Base-by-base conservation (phyloP, 441 rosid species). In the Syzygium malaccense region DNA sequence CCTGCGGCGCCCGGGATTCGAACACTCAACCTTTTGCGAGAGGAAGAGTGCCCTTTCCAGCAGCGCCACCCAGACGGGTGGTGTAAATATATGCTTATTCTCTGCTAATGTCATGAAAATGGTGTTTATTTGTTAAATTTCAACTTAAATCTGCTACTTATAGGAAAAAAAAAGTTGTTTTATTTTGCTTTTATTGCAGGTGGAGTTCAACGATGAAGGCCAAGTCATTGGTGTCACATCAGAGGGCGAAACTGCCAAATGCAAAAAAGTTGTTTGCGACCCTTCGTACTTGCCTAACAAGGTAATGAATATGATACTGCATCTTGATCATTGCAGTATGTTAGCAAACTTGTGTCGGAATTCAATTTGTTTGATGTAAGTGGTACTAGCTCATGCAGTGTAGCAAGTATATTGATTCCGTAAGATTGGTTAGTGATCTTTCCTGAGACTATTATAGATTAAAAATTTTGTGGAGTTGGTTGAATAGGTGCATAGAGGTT, bases 221-320 rank as follows among this genome's bases (percentile, higher is more conserved):
- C 93, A 94, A 92, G 99, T 91, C 88, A 8, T 48, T 56, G 98
- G 98, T 90, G 98, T 97, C 86, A 96, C 98, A n/a, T 97, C 99
- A 32, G 99, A 96, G 92, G 98, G 98, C 85, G 98, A 95, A 94
- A 97, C 99, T 88, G 98, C 99, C 26, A 95, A 88, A 91, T 95
- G 98, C 94, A 95, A 95, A 92, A 97, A 96, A 92, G 96, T 96
- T 91, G 99, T 97, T 87, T 96, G 99, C 71, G 98, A 97, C 87
- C 99, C 99, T 90, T 97, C 98, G 60, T 97, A 96, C 94, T 92
- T 96, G 85, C 93, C 96, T 10, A 90, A 88, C 92, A 97, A 97
- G 98, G 99, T 97, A 91, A 89, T 45, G 19, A 20, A 37, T 37
- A 37, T 71, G 3, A 71, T 2, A 6, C 51, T 71, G 51, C 83